These are phyloP conservation scores for Rhodotorula sp. DNA, from an alignment of 1,284 basidiomycete genomes.

Conservation along the genomic window DNA sequence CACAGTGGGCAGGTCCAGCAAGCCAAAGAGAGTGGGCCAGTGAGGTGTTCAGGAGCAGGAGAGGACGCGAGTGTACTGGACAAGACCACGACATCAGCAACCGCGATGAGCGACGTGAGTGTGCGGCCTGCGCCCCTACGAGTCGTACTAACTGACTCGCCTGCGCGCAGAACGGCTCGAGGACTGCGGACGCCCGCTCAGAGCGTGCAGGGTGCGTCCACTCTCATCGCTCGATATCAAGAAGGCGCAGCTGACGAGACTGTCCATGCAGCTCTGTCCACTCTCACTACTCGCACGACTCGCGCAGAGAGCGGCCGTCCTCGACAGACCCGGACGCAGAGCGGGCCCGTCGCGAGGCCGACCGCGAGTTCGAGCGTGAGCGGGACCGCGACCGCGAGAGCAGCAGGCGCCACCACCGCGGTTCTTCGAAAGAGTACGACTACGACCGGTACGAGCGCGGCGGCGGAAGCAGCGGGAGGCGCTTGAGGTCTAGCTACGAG, in stretches of 20 bases:
- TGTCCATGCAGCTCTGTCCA: neutral
- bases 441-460: neutral
- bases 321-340: conserved; percentile 6
- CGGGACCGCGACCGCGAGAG: conserved; percentile 18
- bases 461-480: conserved; percentile 2
- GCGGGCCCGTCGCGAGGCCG: conserved; percentile 19
- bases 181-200: conserved; percentile 2
- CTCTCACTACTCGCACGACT: conserved; percentile 24
- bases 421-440: conserved; percentile 3
- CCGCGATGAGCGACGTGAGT: conserved; percentile 25
- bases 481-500: neutral
- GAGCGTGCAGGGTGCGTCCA: conserved; percentile 21
- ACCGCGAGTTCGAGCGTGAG: conserved; percentile 28
- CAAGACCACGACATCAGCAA: neutral
- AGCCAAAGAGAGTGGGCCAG: neutral
- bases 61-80: neutral
- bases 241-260: neutral
- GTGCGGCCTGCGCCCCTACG: no score
- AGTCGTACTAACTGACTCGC: neutral
- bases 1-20: no score
- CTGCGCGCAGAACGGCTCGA: conserved; percentile 7
- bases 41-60: neutral
- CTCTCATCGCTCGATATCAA: neutral
- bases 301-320: conserved; percentile 1
- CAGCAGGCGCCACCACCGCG: neutral